These are phyloP conservation scores for Calonectria crousiana DNA, from an alignment of 2,329 filamentous ascomycete species.

Conservation along the genomic window DNA sequence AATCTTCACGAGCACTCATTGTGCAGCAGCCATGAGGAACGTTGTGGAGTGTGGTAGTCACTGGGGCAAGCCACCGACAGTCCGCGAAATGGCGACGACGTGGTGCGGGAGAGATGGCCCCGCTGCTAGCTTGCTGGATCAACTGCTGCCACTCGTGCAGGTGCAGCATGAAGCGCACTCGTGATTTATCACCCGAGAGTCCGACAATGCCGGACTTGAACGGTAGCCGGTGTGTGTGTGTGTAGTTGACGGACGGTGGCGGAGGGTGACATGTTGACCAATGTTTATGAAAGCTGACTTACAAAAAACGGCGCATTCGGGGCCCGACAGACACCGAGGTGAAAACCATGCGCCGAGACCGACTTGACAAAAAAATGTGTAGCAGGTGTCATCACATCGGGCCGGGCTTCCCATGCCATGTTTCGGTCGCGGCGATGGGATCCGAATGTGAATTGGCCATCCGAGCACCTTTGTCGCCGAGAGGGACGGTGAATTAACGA, in stretches of 20 bases:
- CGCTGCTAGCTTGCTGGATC: conserved; percentile 18
- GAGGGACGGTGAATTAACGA: background rate
- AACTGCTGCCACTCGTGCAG: conserved; percentile 13
- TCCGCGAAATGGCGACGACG: conserved; percentile 28
- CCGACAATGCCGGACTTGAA: conserved; percentile 36
- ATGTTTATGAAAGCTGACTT: conserved; percentile 2
- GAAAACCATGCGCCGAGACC: background rate
- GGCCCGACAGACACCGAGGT: conserved; percentile 15
- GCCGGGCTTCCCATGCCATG: background rate
- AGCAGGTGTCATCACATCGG: conserved; percentile 1
- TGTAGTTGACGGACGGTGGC: conserved; percentile 11
- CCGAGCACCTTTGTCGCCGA: background rate
- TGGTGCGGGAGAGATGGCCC: conserved; percentile 24
- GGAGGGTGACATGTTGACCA: background rate
- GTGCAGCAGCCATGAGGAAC: background rate
- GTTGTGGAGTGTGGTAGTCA: background rate
- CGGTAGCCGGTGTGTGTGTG: conserved; percentile 13
- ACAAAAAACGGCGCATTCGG: conserved; percentile 3
- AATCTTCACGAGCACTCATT: background rate
- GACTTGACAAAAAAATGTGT: background rate
- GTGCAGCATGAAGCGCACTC: conserved; percentile 27
- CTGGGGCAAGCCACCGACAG: conserved; percentile 16
- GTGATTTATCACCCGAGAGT: conserved; percentile 39
- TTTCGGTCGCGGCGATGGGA: background rate
- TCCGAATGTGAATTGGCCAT: background rate